Evolutionary conservation across 495 filamentous ascomycete genomes (phyloP).

Genomic region (Glarea lozoyensis): DNA sequence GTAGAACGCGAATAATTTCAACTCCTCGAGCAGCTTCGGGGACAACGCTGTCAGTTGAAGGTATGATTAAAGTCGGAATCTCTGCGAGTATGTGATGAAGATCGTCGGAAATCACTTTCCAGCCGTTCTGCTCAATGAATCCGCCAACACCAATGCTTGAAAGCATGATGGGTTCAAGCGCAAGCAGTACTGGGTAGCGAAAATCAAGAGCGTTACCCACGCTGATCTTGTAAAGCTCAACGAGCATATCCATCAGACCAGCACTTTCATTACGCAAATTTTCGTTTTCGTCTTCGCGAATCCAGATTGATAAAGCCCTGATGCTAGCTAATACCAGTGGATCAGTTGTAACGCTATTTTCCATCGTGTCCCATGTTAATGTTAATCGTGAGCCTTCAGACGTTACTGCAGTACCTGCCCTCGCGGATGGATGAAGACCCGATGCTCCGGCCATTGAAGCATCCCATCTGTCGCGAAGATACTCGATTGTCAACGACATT

Average conservation of each 20-base stretch:
- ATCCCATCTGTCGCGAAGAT: constrained; percentile 58
- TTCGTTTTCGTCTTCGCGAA: constrained; percentile 56
- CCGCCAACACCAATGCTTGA: constrained; percentile 33
- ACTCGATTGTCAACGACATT: constrained; percentile 50
- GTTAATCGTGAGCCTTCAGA: constrained; percentile 26
- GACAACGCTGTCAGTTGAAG: background rate
- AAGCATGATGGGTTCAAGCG: constrained; percentile 40
- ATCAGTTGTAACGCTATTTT: constrained; percentile 33
- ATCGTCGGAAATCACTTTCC: constrained; percentile 37
- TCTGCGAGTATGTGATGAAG: constrained; percentile 32
- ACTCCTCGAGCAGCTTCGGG: constrained; percentile 33
- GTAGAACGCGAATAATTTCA: constrained; percentile 43
- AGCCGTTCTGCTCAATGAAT: constrained; percentile 37
- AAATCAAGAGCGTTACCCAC: constrained; percentile 30
- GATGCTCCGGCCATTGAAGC: constrained; percentile 42
- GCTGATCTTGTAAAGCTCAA: constrained; percentile 39
- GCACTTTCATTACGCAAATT: constrained; percentile 39
- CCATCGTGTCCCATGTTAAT: constrained; percentile 43
- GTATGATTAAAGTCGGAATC: constrained; percentile 18
- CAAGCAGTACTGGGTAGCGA: constrained; percentile 40
- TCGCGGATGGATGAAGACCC: constrained; percentile 41
- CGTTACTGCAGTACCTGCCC: constrained; percentile 22
- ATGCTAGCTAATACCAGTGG: constrained; percentile 39
- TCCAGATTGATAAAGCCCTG: constrained; percentile 47
- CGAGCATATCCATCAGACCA: constrained; percentile 48